A percentile compares a stretch with the other conserved stretches of the same genome.
Conservation (phyloP, 805 yeast genomes). For the Starmera dryadoides region DNA sequence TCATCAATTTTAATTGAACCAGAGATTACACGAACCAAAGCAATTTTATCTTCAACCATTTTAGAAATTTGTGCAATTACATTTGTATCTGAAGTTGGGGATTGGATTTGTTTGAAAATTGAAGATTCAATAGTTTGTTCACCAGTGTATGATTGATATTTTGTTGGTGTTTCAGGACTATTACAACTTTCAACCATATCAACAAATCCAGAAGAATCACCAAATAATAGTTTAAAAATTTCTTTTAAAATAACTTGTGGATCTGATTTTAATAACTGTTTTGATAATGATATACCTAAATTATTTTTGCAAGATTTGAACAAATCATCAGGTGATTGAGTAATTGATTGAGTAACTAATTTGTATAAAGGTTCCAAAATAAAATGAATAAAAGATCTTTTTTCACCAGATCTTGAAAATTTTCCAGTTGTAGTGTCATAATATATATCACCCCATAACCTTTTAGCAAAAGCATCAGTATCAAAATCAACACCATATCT, state of each 20-base stretch:
- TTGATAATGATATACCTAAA: conserved; percentile 38
- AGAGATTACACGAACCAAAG: conserved; percentile 52
- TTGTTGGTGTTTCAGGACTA: conserved; percentile 30
- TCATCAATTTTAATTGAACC: conserved; percentile 50
- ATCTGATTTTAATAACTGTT: conserved; percentile 40
- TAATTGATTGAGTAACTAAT: conserved; percentile 50
- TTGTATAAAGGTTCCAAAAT: conserved; percentile 79
- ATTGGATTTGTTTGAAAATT: conserved; percentile 11
- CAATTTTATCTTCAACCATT: conserved; percentile 46
- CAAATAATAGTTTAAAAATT: conserved; percentile 50
- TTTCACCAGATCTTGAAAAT: conserved; percentile 29
- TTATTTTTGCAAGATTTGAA: conserved; percentile 36
- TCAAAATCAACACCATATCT: conserved; percentile 25
- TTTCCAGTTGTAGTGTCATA: conserved; percentile 35
- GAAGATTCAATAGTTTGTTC: conserved; percentile 11
- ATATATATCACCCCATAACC: conserved; percentile 75
- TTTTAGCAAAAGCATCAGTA: conserved; percentile 35
- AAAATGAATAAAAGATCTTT: conserved; percentile 42
- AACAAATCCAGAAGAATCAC: conserved; percentile 42
- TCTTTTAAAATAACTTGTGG: conserved; percentile 49
- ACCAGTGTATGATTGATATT: conserved; percentile 22
- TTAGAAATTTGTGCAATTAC: conserved; percentile 51
- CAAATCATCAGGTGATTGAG: conserved; percentile 40
- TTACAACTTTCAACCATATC: conserved; percentile 34
- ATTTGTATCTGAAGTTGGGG: conserved; percentile 33